Evolutionary conservation across 140 eudicot genomes (phyloP), one percentile per base, ranked within the genome.

Genomic region (Flaveria floridana): DNA sequence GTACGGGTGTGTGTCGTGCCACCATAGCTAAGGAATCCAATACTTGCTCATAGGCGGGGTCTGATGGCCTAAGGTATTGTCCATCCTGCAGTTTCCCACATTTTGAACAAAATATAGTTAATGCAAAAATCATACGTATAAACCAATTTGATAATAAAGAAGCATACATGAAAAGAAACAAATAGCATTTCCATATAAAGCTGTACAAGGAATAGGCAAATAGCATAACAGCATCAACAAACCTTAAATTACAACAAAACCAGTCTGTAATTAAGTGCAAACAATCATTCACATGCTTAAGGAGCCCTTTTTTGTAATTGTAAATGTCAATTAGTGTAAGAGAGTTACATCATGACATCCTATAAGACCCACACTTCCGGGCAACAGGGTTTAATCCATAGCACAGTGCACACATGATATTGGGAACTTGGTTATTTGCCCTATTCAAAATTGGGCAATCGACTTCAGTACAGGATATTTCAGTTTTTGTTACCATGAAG

Each of bases 41-140:
- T 66, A 94, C 99, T 84, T 94, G 99, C 84, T 94, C 99, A 68
- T 94, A 94, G 7, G 99, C 97, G 18, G 99, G 99, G 73, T 94
- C 99, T 30, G 97, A 94, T 48, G 99, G 99, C 73, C 97, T 87
- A 78, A 94, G 99, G 80, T 90, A 94, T 80, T 94, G 99, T 72
- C 99, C 99, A 87, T 94, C 99, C 99, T 94, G 89, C 70, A 83
- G 58, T 57, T 68, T 41, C 30, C 64, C 74, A 70, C 58, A 78
- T 71, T 34, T 52, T 19, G 41, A 61, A 20, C 50, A 42, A 53
- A 39, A 6, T 15, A 34, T 34, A 53, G 46, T n/a, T 25, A 10
- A 48, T 37, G 52, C 71, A 65, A 82, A 28, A 57, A 37, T 30
- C 46, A 16, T 78, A 55, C 62, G 50, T 51, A 66, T 65, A 34